phyloP scores from a whole-genome alignment of 805 yeast genomes.

The Ogataea trehalophila region DNA sequence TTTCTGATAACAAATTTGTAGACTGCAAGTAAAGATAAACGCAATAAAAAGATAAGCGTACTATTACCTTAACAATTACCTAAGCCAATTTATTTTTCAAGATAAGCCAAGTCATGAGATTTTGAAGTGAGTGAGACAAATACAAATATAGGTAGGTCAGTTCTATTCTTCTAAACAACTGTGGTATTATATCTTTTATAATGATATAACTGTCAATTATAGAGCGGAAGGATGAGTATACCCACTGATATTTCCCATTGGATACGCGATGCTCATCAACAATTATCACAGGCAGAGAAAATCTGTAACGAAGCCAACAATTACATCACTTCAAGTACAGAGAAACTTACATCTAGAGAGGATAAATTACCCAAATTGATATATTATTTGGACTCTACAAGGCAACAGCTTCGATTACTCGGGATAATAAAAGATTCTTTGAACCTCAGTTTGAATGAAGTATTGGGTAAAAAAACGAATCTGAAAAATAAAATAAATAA shows the following conservation, averaged over 20 bases:
- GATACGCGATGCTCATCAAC: conserved; percentile 43
- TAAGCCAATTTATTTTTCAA: too few species aligned
- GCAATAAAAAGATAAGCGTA: background rate
- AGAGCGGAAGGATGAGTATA: background rate
- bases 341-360: conserved; percentile 37
- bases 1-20: too few species aligned
- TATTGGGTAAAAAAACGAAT: conserved; percentile 21
- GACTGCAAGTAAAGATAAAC: too few species aligned
- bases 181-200: too few species aligned
- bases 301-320: conserved; percentile 48
- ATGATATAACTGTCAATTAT: background rate
- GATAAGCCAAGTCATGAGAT: too few species aligned
- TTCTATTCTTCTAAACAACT: too few species aligned
- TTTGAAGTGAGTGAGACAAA: too few species aligned
- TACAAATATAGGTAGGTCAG: too few species aligned
- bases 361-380: conserved; percentile 37
- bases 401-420: conserved; percentile 43
- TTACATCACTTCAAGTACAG: conserved; percentile 32
- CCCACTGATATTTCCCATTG: conserved; percentile 25
- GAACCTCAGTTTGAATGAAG: conserved; percentile 23
- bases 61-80: background rate
- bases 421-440: conserved; percentile 28
- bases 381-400: conserved; percentile 41
- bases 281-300: conserved; percentile 44
- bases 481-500: conserved; percentile 18